A percentile compares a stretch with the other conserved stretches of the same genome.
These are phyloP conservation scores for Anisodus tanguticus DNA, from an alignment of 257 asterid genomes.

Conservation along the genomic window DNA sequence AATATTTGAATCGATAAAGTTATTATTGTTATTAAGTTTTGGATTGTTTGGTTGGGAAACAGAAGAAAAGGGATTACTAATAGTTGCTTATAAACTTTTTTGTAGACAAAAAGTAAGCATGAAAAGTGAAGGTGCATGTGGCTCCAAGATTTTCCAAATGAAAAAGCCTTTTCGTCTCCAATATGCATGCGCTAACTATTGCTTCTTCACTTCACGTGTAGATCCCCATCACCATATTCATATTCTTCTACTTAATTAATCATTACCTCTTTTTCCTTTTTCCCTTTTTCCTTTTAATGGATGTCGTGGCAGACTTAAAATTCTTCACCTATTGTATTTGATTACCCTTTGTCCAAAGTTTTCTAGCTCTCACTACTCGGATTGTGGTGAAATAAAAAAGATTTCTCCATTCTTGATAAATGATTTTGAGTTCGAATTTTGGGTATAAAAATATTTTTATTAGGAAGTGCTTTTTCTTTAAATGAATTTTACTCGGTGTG, in stretches of 20 bases:
- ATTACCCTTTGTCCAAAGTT: background rate
- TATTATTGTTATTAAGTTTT: too few relatives aligned
- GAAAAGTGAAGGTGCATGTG: conserved; percentile 10
- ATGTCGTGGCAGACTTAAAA: conserved; percentile 28
- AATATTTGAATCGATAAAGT: too few relatives aligned
- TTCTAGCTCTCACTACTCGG: too few relatives aligned
- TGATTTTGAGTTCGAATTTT: too few relatives aligned
- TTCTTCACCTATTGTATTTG: background rate
- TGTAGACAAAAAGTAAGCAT: background rate
- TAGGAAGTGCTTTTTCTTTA: too few relatives aligned
- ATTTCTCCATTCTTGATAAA: too few relatives aligned
- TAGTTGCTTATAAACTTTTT: too few relatives aligned
- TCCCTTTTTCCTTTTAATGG: background rate
- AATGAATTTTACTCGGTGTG: too few relatives aligned
- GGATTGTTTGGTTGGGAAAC: too few relatives aligned
- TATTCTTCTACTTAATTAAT: background rate
- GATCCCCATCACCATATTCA: background rate
- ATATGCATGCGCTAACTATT: background rate
- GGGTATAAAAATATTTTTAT: too few relatives aligned
- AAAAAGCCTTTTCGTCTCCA: background rate
- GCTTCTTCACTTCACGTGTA: conserved; percentile 12
- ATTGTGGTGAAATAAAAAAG: too few relatives aligned
- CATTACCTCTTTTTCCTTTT: background rate
- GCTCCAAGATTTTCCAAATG: background rate
- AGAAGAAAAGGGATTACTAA: too few relatives aligned